phyloP scores from a whole-genome alignment of 2,329 filamentous ascomycete species.

The Scedosporium boydii region DNA sequence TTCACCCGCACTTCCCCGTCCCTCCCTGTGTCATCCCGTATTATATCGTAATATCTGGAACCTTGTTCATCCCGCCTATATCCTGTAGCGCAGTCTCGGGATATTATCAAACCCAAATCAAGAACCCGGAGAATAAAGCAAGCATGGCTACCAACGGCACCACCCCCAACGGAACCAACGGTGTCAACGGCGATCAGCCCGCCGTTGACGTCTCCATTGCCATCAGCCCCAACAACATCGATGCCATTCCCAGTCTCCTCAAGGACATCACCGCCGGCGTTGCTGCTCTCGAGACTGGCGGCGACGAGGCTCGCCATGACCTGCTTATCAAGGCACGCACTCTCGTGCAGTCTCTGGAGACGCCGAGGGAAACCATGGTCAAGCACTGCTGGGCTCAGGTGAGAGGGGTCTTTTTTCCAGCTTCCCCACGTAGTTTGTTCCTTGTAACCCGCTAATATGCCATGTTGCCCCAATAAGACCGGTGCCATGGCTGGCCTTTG shows the following conservation, averaged over 20 bases:
- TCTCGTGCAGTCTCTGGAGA: constrained; percentile 26
- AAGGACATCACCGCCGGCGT: constrained; percentile 7
- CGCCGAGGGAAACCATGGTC: constrained; percentile 37
- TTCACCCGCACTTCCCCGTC: not conserved
- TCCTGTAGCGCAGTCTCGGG: not conserved
- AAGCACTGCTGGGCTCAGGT: constrained; percentile 35
- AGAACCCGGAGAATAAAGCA: not conserved
- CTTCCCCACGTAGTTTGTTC: not conserved
- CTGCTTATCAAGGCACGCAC: constrained; percentile 17
- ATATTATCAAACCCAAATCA: not conserved
- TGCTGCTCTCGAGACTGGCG: constrained; percentile 2
- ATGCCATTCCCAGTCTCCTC: constrained; percentile 9
- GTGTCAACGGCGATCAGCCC: not conserved
- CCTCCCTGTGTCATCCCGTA: not conserved
- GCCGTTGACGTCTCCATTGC: constrained; percentile 11
- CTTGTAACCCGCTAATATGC: too few relatives aligned
- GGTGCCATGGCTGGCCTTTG: constrained; percentile 16
- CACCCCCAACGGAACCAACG: not conserved
- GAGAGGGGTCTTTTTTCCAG: constrained; percentile 12
- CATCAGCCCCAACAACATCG: constrained; percentile 11
- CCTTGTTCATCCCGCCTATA: not conserved
- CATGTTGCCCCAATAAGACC: constrained; percentile 9
- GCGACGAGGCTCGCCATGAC: constrained; percentile 15
- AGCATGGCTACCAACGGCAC: not conserved
- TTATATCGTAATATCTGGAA: not conserved